Base-by-base conservation (phyloP, 169 alveolate species). In the Eimeria praecox region DNA sequence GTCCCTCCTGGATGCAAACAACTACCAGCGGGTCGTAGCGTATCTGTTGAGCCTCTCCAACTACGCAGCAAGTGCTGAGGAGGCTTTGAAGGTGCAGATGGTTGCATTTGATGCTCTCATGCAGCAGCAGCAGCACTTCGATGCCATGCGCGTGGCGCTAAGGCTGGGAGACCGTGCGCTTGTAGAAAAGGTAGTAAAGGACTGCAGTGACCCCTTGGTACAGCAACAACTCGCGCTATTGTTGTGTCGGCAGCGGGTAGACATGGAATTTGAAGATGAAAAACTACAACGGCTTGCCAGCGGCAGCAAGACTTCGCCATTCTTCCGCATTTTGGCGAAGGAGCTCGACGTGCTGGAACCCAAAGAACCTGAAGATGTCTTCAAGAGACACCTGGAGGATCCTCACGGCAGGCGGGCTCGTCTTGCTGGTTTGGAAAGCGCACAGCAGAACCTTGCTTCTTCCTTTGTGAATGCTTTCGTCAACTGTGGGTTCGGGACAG, bases 381-480 rank as follows among this genome's bases (percentile, higher is more conserved):
- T 95, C 97, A 97, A 97, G 92, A 93, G 97, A 16, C 97, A 96
- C 80, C 88, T 96, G 78, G 97, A 96, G 85, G 97, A 90, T 49
- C 94, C 94, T 14, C 78, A 87, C 3, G 85, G 88, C 27, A 78
- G 95, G 62, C 89, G 95, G 10, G 85, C 94, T 6, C 86, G 94
- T 66, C 86, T 62, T 59, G 94, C 94, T 88, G 86, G 86, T 27
- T 91, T 95, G 33, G 97, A 95, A 73, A 98, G 99, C 22, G 99
- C 99, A 5, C 98, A 98, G 95, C 99, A 99, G 91, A 99, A 99
- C 94, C 97, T 99, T 89, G 99, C 99, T 2, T 97, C 99, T 49
- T 98, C 99, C 3, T 98, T 99, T 91, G 99, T 99, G 69, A 99
- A 99, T 96, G 99, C 99, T n/a, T 99, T 99, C 97, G 99, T 99